Base-by-base conservation (phyloP, 805 yeast genomes). In the Cyberlindnera meyerae region DNA sequence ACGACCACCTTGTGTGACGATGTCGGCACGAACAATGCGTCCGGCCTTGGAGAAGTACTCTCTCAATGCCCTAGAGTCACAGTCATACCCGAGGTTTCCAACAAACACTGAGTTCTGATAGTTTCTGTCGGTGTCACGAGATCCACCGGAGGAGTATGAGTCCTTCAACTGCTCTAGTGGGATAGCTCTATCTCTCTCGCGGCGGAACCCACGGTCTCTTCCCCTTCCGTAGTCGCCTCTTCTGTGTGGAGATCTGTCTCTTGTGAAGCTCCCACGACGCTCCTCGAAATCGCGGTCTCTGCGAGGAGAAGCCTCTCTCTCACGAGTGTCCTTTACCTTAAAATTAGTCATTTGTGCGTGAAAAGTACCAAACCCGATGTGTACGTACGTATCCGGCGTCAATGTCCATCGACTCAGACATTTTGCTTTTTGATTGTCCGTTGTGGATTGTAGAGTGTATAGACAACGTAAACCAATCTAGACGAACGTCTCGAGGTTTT, bases 1-100 rank as follows among this genome's bases (percentile, higher is more conserved):
- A 52, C 82, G 82, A 39, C 94, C 94, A 49, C 80, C 75, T 43
- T 75, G 71, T 3, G 80, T 78, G 30, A 87, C 81, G 36, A 89
- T 80, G 58, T 88, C 96, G 4, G 96, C 95, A 45, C 85, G 73
- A 15, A 79, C 70, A 36, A 88, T 82, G 20, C 69, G 73, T 29
- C 88, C 88, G 27, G 72, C 71, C 18, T 60, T 61, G n/a, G 67
- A 61, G 58, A 83, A 83, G 44, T 72, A 67, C 13, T 68, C 78
- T 52, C 74, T 75, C 35, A 83, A 64, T 25, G 80, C 80, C 33
- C 65, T 61, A 49, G 83, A 71, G 24, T 77, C 71, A 45, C 77
- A 68, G 34, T 73, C 75, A 54, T 72, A 83, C 5, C 89, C 84
- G 37, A 83, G 65, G 55, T 82, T 82, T 8, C 90, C 89, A 31